A percentile compares a stretch with the other conserved stretches of the same genome.
These are phyloP conservation scores for Guyanaporus albipodus DNA, from an alignment of 768 basidiomycete genomes.

Conservation along the genomic window DNA sequence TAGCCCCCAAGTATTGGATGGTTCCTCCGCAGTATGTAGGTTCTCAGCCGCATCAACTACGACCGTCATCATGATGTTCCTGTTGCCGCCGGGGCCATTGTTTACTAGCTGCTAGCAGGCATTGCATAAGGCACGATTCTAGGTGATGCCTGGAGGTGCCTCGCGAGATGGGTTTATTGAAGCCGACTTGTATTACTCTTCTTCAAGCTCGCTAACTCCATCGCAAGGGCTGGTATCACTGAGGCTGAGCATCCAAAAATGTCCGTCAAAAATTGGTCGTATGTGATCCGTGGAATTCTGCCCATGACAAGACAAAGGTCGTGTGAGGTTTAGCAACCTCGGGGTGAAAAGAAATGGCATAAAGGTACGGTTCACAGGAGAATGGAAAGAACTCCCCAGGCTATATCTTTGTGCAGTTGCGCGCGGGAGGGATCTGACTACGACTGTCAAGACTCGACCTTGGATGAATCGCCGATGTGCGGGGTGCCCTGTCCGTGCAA, in stretches of 20 bases:
- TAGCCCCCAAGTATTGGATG: not conserved
- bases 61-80: not conserved
- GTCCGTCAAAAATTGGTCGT: not conserved
- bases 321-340: too few relatives aligned
- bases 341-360: not conserved
- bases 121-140: conserved; percentile 52
- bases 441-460: not conserved
- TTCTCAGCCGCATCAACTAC: not conserved
- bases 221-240: conserved; percentile 13
- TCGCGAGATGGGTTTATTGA: conserved; percentile 32
- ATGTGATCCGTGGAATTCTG: not conserved
- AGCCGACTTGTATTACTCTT: too few relatives aligned
- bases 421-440: not conserved
- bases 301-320: not conserved
- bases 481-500: not conserved
- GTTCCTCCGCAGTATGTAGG: not conserved
- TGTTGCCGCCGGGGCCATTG: not conserved
- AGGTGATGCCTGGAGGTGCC: conserved; percentile 30
- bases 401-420: not conserved
- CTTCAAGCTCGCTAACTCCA: conserved; percentile 25
- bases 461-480: not conserved
- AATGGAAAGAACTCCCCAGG: not conserved
- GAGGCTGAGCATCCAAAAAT: conserved; percentile 22
- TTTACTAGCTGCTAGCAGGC: conserved; percentile 43
- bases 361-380: not conserved